Evolutionary conservation across 169 alveolate species (phyloP).

Genomic region (Eimeria mitis): DNA sequence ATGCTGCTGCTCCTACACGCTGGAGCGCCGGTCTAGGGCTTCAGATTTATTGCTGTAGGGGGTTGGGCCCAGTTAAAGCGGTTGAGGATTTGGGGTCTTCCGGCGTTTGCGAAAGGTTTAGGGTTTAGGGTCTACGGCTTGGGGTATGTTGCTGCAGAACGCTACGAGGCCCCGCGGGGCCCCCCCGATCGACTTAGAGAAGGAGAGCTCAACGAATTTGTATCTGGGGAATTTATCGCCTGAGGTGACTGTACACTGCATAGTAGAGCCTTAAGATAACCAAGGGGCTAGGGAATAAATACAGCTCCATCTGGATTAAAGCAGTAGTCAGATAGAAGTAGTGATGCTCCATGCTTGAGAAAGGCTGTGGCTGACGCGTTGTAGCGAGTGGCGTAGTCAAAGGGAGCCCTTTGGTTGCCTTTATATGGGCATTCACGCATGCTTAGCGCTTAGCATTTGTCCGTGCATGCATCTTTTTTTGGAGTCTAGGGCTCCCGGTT

Average conservation of each 20-base stretch:
- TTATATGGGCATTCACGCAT: neutral
- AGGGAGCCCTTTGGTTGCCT: neutral
- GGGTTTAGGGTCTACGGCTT: neutral
- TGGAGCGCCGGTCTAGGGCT: neutral
- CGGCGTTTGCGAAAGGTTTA: no score
- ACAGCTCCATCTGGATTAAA: neutral
- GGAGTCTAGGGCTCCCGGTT: neutral
- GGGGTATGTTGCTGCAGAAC: constrained; percentile 74
- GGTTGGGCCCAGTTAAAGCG: neutral
- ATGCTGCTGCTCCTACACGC: neutral
- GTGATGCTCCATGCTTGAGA: neutral
- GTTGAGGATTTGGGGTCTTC: neutral
- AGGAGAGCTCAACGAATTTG: constrained; percentile 85
- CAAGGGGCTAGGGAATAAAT: neutral
- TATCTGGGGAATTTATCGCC: constrained; percentile 91
- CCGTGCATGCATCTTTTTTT: neutral
- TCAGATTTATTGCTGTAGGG: neutral
- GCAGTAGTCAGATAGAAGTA: neutral
- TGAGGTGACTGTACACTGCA: constrained; percentile 83
- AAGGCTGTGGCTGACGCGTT: neutral
- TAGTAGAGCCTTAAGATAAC: neutral
- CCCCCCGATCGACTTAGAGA: constrained; percentile 81
- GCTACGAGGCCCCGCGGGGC: constrained; percentile 85
- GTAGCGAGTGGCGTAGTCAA: neutral
- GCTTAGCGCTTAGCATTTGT: neutral